Base-by-base conservation (phyloP, 139 green algal genomes). In the Microglena sp. region DNA sequence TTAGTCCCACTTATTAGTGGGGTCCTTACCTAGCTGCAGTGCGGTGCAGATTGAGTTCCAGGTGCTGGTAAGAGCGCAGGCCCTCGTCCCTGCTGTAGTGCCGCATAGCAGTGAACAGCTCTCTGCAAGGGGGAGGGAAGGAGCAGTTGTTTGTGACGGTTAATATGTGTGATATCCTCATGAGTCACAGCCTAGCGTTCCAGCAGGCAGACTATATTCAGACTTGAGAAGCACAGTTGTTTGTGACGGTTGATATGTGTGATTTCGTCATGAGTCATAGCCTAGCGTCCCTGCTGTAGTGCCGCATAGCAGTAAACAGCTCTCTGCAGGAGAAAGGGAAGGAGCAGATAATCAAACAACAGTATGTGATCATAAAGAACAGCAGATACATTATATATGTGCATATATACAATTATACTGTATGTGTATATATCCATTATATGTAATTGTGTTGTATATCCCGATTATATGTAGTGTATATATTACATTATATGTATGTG, bases 11-110 rank as follows among this genome's bases (percentile, higher is more conserved):
- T n/a, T n/a, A n/a, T n/a, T n/a, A n/a, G n/a, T n/a, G n/a, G n/a
- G n/a, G n/a, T n/a, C n/a, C n/a, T n/a, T 79, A 86, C 21, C 81
- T 59, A 0, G 77, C 81, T n/a, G 77, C 72, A 27, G 79, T 62
- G 55, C 85, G 75, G 69, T 85, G 72, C 64, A 92, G 80, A 62
- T 87, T 67, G 62, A 87, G 61, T 62, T 87, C 79, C 72, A 91
- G 63, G 68, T 79, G 71, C 46, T 76, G 64, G 46, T 76, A 88
- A 1, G 57, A 60, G 4, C 31, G 7, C 8, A 72, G 45, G 6
- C 67, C 59, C 5, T 62, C 66, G 24, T 60, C 69, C 1, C 62
- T 59, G 56, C 66, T 72, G 56, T 67, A 71, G 45, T 55, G 72
- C n/a, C 35, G 32, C 3, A 71, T 65, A 36, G 54, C 54, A 24